These are phyloP conservation scores for Apiospora hydei DNA, from an alignment of 2,329 filamentous ascomycete genomes.

Conservation along the genomic window DNA sequence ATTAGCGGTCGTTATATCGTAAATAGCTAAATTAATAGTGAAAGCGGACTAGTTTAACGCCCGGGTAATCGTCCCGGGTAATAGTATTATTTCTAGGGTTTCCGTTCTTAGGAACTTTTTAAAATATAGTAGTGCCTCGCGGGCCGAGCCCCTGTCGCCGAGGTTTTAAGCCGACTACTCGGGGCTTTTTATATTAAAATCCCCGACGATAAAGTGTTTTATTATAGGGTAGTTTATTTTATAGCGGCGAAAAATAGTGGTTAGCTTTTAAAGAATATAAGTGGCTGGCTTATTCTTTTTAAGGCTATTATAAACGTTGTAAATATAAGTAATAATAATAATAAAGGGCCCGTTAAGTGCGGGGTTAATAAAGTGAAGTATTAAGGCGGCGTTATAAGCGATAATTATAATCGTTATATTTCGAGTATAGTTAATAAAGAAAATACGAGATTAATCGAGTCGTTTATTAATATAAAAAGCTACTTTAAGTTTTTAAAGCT, in stretches of 20 bases:
- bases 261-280: neutral
- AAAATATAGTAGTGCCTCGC: fast-evolving
- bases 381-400: neutral
- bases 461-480: neutral
- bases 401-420: neutral
- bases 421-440: neutral
- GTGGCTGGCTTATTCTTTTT: neutral
- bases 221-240: neutral
- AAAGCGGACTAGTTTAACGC: fast-evolving
- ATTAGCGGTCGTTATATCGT: neutral
- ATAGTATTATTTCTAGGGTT: neutral
- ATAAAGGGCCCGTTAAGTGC: neutral
- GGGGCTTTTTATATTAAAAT: neutral
- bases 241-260: neutral
- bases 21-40: neutral
- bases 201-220: neutral
- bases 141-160: neutral
- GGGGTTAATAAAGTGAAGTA: neutral
- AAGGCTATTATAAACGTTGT: neutral
- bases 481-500: neutral
- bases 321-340: conserved; percentile 4
- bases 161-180: neutral
- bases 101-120: neutral
- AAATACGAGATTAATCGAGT: neutral
- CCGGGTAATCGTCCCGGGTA: neutral